Evolutionary conservation across 371 early-diverging fungal species (phyloP).

Genomic region (Polyrhizophydium stewartii): DNA sequence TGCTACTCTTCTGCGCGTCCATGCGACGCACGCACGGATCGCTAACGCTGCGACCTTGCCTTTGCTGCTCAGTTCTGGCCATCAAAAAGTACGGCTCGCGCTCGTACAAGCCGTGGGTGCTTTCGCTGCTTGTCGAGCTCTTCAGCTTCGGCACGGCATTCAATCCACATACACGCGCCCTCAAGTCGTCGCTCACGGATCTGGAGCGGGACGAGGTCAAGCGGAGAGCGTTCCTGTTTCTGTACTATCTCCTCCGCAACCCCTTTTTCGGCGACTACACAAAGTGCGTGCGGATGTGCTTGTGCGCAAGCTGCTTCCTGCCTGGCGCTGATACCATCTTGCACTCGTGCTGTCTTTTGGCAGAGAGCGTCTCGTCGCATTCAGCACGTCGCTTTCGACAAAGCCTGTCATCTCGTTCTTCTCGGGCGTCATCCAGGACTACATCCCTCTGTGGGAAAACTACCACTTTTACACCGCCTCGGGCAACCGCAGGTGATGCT

Average conservation of each 20-base stretch:
- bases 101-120: slow-evolving; percentile 84
- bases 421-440: slow-evolving; percentile 48
- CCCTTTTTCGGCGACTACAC: slow-evolving; percentile 82
- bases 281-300: slow-evolving; percentile 42
- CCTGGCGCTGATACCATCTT: too few species aligned
- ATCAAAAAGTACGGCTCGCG: slow-evolving; percentile 67
- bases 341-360: neutral
- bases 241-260: slow-evolving; percentile 78
- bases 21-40: neutral
- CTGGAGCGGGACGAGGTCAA: slow-evolving; percentile 77
- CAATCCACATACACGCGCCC: slow-evolving; percentile 5
- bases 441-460: slow-evolving; percentile 90
- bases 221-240: slow-evolving; percentile 62
- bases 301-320: slow-evolving; percentile 10
- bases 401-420: slow-evolving; percentile 9
- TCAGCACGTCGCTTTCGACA: neutral
- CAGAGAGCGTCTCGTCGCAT: neutral
- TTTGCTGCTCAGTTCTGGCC: slow-evolving; percentile 52
- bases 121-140: slow-evolving; percentile 71
- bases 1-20: neutral
- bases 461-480: slow-evolving; percentile 62
- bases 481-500: too few species aligned
- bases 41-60: neutral
- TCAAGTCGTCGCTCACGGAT: slow-evolving; percentile 15
- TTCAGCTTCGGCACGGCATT: slow-evolving; percentile 11